Conservation (phyloP, 306 rosid genomes). For the Quercus parvula region DNA sequence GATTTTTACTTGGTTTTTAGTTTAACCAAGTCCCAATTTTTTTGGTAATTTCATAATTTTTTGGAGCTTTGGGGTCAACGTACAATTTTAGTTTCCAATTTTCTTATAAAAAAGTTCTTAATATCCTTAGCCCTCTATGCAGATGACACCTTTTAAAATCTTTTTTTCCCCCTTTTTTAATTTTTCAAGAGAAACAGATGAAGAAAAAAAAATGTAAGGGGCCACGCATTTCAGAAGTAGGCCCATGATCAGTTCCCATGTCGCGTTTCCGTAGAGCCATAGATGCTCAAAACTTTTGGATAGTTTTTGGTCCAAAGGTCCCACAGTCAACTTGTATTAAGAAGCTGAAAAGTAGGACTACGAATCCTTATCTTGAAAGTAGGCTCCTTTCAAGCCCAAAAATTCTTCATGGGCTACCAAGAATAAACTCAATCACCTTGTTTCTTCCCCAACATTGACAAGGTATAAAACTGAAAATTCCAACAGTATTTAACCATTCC, state of each 20-base stretch:
- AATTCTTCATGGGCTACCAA: neutral
- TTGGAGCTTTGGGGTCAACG: no score
- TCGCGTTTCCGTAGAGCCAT: neutral
- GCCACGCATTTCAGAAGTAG: neutral
- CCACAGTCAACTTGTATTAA: no score
- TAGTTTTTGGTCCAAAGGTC: no score
- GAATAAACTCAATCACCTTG: neutral
- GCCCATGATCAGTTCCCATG: neutral
- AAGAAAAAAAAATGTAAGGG: neutral
- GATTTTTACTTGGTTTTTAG: no score
- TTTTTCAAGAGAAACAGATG: neutral
- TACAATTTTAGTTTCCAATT: no score
- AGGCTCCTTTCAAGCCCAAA: neutral
- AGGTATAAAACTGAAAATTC: neutral
- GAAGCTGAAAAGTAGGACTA: neutral
- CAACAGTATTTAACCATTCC: neutral
- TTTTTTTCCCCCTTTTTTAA: no score
- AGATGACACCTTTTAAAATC: no score
- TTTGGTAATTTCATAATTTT: no score
- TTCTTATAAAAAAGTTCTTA: no score
- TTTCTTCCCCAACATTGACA: neutral
- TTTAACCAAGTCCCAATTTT: no score
- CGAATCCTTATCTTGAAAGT: neutral
- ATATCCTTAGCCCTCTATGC: no score
- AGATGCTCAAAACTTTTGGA: neutral